phyloP scores from a whole-genome alignment of 352 stramenopile species.

The Vaucheria bursata region DNA sequence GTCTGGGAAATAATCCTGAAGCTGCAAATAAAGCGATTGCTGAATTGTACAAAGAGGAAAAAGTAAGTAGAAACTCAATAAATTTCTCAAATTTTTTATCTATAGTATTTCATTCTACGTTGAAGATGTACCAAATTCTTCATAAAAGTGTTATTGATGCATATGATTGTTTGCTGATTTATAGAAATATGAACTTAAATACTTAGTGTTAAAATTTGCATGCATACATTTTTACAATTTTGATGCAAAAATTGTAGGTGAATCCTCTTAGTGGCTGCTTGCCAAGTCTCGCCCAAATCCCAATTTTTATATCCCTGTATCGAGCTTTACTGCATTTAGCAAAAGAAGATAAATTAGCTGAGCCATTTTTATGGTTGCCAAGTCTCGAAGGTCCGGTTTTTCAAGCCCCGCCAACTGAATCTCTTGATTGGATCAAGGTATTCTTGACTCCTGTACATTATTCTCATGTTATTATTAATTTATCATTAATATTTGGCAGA shows the following conservation, averaged over 20 bases:
- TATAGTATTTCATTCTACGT: too few species aligned
- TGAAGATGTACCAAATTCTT: too few species aligned
- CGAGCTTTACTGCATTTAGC: constrained; percentile 67
- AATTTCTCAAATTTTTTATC: too few species aligned
- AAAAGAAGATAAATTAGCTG: constrained; percentile 55
- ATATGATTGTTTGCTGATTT: too few species aligned
- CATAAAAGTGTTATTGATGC: too few species aligned
- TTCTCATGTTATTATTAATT: neutral
- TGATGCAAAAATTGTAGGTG: constrained; percentile 51
- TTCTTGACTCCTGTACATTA: neutral
- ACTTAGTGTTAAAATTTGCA: too few species aligned
- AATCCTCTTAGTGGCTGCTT: constrained; percentile 73
- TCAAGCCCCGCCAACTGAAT: constrained; percentile 51
- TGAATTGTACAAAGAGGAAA: constrained; percentile 49
- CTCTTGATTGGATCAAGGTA: constrained; percentile 46
- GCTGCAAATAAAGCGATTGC: constrained; percentile 56
- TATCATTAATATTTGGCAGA: neutral
- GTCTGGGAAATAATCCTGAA: constrained; percentile 69
- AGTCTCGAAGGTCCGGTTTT: constrained; percentile 70
- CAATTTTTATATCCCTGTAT: constrained; percentile 78
- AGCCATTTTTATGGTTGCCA: constrained; percentile 71
- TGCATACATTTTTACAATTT: too few species aligned
- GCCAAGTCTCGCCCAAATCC: constrained; percentile 68
- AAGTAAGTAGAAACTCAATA: too few species aligned
- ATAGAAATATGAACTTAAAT: too few species aligned